These are phyloP conservation scores for Hanseniaspora hatyaiensis DNA, from an alignment of 805 yeast species.

Conservation along the genomic window DNA sequence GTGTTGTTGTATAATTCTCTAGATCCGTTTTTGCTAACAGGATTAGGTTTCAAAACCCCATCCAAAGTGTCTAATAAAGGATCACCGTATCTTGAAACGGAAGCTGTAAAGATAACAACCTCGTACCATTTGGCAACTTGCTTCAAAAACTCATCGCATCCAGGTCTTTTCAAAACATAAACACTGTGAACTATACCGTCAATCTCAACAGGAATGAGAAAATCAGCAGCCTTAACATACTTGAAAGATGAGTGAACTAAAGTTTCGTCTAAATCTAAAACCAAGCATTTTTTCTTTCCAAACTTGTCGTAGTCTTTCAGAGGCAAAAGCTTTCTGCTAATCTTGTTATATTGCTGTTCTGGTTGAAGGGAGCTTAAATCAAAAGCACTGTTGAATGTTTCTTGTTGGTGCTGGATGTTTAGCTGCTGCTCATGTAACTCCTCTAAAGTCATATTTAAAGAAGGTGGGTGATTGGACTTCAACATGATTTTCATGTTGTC, in stretches of 20 bases:
- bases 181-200: constrained; percentile 88
- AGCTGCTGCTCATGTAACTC: constrained; percentile 16
- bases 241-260: constrained; percentile 92
- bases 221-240: constrained; percentile 83
- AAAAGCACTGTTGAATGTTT: constrained; percentile 30
- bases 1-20: constrained; percentile 31
- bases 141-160: constrained; percentile 84
- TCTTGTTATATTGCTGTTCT: constrained; percentile 55
- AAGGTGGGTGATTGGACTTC: constrained; percentile 21
- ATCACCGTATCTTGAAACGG: constrained; percentile 90
- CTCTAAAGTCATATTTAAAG: constrained; percentile 18
- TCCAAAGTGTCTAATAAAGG: constrained; percentile 87
- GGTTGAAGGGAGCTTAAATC: constrained; percentile 58
- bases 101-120: constrained; percentile 94
- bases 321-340: constrained; percentile 56
- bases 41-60: constrained; percentile 32
- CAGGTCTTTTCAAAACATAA: constrained; percentile 93
- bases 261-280: constrained; percentile 90
- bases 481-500: constrained; percentile 18
- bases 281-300: constrained; percentile 66
- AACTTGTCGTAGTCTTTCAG: constrained; percentile 34
- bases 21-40: constrained; percentile 30
- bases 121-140: constrained; percentile 79
- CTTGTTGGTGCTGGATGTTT: constrained; percentile 22
- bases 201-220: constrained; percentile 93